Evolutionary conservation across 2,329 filamentous ascomycete genomes (phyloP).

Genomic region (Microascus cirrosus): DNA sequence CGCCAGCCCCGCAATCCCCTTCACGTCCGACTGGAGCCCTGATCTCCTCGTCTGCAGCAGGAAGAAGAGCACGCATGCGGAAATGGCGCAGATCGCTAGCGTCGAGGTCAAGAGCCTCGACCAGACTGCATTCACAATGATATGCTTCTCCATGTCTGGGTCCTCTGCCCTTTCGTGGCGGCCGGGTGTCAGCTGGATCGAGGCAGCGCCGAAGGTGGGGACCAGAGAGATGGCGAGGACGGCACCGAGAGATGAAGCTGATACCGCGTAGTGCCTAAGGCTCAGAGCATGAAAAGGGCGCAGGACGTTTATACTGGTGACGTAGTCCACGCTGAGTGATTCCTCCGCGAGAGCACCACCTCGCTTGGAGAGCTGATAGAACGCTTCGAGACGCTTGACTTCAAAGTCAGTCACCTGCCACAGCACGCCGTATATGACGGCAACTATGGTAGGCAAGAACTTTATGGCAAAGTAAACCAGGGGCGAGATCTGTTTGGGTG

Average conservation of each 20-base stretch:
- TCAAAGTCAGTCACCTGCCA: slow-evolving; percentile 59
- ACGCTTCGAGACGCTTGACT: slow-evolving; percentile 55
- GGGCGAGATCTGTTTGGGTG: slow-evolving; percentile 36
- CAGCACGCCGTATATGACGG: slow-evolving; percentile 50
- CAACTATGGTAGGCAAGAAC: slow-evolving; percentile 49
- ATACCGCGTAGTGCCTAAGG: slow-evolving; percentile 57
- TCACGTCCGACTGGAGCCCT: slow-evolving; percentile 56
- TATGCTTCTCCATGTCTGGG: slow-evolving; percentile 34
- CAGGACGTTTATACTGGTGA: slow-evolving; percentile 55
- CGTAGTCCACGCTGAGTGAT: slow-evolving; percentile 64
- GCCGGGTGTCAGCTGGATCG: slow-evolving; percentile 44
- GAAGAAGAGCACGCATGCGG: slow-evolving; percentile 46
- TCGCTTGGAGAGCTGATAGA: slow-evolving; percentile 51
- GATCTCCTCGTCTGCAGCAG: slow-evolving; percentile 52
- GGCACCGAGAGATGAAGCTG: slow-evolving; percentile 52
- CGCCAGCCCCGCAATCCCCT: slow-evolving; percentile 62
- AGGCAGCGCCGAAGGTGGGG: slow-evolving; percentile 56
- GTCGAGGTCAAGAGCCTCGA: slow-evolving; percentile 49
- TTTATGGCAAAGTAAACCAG: slow-evolving; percentile 50
- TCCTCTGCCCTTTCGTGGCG: slow-evolving; percentile 29
- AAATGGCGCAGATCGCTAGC: slow-evolving; percentile 44
- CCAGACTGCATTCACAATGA: slow-evolving; percentile 45
- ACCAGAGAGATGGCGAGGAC: slow-evolving; percentile 57
- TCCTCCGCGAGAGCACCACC: slow-evolving; percentile 50
- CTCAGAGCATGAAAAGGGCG: slow-evolving; percentile 52